phyloP scores from a whole-genome alignment of 2,329 filamentous ascomycete genomes.

The Shiraia bambusicola region DNA sequence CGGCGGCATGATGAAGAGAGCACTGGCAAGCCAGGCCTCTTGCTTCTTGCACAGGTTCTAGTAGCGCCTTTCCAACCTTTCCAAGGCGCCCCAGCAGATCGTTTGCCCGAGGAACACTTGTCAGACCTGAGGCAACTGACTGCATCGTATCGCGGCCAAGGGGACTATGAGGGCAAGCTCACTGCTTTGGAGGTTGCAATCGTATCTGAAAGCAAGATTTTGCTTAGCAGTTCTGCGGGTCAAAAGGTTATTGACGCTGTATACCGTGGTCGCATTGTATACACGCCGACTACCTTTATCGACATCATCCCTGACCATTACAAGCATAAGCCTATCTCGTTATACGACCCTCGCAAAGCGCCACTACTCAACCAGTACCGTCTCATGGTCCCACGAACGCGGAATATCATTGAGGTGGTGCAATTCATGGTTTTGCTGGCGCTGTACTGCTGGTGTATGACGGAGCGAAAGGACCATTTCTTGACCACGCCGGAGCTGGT shows the following conservation, averaged over 20 bases:
- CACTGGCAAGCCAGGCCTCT: conserved; percentile 67
- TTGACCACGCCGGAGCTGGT: conserved; percentile 62
- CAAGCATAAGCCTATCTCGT: conserved; percentile 77
- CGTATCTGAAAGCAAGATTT: conserved; percentile 76
- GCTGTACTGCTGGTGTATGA: conserved; percentile 74
- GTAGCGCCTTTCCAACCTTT: conserved; percentile 85
- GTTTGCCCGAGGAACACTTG: conserved; percentile 58
- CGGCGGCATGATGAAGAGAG: conserved; percentile 78
- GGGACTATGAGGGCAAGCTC: conserved; percentile 60
- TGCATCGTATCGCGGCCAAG: conserved; percentile 42
- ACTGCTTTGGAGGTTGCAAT: conserved; percentile 83
- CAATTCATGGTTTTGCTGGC: conserved; percentile 71
- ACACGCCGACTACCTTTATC: conserved; percentile 78
- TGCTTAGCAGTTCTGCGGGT: conserved; percentile 74
- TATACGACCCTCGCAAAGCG: conserved; percentile 76
- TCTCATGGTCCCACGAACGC: conserved; percentile 75
- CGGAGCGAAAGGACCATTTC: conserved; percentile 59
- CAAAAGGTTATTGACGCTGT: conserved; percentile 82
- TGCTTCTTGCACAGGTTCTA: conserved; percentile 75
- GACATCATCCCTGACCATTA: conserved; percentile 85
- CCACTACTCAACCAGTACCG: conserved; percentile 83
- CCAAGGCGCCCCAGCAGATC: conserved; percentile 72
- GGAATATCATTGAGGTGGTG: conserved; percentile 71
- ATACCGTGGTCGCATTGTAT: conserved; percentile 76
- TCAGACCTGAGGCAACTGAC: conserved; percentile 37